These are phyloP conservation scores for Arabis hirsuta DNA, from an alignment of 345 rosid genomes.

Conservation along the genomic window DNA sequence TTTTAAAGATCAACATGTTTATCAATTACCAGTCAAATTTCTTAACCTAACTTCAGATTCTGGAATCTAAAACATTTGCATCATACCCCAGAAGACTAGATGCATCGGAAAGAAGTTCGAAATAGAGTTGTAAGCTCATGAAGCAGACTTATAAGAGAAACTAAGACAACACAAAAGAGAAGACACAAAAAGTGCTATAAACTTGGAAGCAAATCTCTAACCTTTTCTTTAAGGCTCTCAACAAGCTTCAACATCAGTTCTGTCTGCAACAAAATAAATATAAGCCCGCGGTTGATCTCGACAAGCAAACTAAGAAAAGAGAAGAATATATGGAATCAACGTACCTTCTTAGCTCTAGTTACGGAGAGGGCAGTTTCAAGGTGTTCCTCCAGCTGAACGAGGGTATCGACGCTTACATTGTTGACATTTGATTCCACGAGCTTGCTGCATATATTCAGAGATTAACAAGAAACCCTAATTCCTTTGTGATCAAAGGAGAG, in stretches of 20 bases:
- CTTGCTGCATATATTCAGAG: constrained; percentile 38
- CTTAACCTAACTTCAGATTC: constrained; percentile 3
- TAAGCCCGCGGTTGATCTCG: not conserved
- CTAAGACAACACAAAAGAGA: not conserved
- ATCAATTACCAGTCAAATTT: constrained; percentile 25
- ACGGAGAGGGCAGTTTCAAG: constrained; percentile 40
- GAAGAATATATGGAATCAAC: not conserved
- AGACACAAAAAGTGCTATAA: not conserved
- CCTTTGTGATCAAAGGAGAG: constrained; percentile 18
- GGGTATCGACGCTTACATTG: constrained; percentile 26
- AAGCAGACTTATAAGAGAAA: constrained; percentile 10
- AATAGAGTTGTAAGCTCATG: not conserved
- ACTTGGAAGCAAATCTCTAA: constrained; percentile 19
- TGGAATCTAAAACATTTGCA: constrained; percentile 7
- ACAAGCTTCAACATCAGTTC: constrained; percentile 42
- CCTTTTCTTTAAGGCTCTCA: constrained; percentile 44
- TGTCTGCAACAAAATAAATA: constrained; percentile 31
- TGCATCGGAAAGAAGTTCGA: constrained; percentile 7
- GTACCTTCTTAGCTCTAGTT: constrained; percentile 46
- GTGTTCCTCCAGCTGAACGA: constrained; percentile 37
- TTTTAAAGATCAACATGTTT: constrained; percentile 11
- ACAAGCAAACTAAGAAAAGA: not conserved
- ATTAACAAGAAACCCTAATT: constrained; percentile 28
- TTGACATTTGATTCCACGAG: constrained; percentile 35
- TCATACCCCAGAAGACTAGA: constrained; percentile 8